Percentiles rank a stretch among this genome's conserved stretches.
Evolutionary conservation across 2,329 filamentous ascomycete species (phyloP).

Genomic region (Hymenoscyphus repandus): DNA sequence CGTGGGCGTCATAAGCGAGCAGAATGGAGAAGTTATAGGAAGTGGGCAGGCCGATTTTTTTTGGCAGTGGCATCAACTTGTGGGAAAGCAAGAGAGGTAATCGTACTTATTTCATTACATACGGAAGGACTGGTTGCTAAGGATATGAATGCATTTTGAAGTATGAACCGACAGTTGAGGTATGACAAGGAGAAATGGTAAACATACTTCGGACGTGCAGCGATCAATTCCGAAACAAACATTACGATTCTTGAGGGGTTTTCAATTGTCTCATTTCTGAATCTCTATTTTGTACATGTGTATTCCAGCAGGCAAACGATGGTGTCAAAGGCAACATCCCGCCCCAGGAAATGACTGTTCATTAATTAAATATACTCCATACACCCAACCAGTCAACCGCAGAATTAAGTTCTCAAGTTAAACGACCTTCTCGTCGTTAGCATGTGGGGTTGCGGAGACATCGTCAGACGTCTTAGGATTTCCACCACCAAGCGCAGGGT

Average conservation of each 20-base stretch:
- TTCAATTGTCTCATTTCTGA: no score
- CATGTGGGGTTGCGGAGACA: background rate
- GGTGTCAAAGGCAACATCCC: background rate
- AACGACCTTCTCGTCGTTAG: background rate
- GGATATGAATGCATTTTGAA: background rate
- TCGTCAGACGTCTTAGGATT: constrained; percentile 3
- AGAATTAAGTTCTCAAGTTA: background rate
- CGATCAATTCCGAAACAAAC: no score
- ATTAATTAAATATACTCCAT: background rate
- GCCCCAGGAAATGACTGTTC: background rate
- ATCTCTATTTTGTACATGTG: no score
- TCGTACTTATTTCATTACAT: background rate
- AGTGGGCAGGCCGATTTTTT: no score
- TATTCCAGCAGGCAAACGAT: background rate
- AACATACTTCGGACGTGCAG: no score
- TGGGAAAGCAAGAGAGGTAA: background rate
- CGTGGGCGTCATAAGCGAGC: no score
- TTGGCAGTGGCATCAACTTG: no score
- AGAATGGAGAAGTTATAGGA: no score
- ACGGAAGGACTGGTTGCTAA: background rate
- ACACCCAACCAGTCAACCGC: background rate
- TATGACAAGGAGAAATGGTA: no score
- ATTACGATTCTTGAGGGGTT: no score
- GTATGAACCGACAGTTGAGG: no score
- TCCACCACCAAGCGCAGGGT: background rate